A percentile compares a stretch with the other conserved stretches of the same genome.
Conservation (phyloP, 192 early-diverging fungal genomes). For the Physocladia obscura region DNA sequence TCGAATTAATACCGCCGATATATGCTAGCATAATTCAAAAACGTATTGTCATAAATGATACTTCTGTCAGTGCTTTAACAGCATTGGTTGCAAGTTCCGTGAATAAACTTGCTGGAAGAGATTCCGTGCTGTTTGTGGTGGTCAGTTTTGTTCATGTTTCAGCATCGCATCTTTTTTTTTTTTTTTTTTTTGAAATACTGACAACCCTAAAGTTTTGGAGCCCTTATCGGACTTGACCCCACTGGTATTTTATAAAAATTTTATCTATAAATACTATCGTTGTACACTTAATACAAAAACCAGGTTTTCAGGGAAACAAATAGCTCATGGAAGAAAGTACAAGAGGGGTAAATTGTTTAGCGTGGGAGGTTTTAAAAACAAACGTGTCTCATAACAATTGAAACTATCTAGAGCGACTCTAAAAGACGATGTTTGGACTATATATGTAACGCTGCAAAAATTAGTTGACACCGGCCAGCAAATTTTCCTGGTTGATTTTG, state of each 20-base stretch:
- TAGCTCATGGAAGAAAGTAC: slow-evolving; percentile 2
- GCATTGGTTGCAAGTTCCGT: not conserved
- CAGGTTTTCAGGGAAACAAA: slow-evolving; percentile 15
- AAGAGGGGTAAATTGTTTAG: not conserved
- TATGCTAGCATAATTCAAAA: not conserved
- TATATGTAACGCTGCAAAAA: not conserved
- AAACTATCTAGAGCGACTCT: not conserved
- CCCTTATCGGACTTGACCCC: not conserved
- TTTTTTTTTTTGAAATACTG: not conserved
- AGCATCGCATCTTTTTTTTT: not conserved
- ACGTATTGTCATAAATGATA: slow-evolving; percentile 12
- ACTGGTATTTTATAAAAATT: too few species aligned
- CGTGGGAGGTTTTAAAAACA: not conserved
- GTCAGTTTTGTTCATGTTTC: not conserved
- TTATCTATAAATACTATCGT: too few species aligned
- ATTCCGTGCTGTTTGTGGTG: slow-evolving; percentile 20
- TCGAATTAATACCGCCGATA: too few species aligned
- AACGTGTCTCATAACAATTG: not conserved
- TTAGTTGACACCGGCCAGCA: not conserved
- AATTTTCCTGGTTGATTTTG: slow-evolving; percentile 58
- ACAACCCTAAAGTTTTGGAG: slow-evolving; percentile 13
- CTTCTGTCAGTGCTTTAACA: not conserved
- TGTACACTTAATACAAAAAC: too few species aligned
- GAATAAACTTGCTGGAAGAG: slow-evolving; percentile 1
- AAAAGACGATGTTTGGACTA: not conserved